A percentile compares a stretch with the other conserved stretches of the same genome.
phyloP scores from a whole-genome alignment of 2,329 filamentous ascomycete genomes.

The Geosmithia putterillii region DNA sequence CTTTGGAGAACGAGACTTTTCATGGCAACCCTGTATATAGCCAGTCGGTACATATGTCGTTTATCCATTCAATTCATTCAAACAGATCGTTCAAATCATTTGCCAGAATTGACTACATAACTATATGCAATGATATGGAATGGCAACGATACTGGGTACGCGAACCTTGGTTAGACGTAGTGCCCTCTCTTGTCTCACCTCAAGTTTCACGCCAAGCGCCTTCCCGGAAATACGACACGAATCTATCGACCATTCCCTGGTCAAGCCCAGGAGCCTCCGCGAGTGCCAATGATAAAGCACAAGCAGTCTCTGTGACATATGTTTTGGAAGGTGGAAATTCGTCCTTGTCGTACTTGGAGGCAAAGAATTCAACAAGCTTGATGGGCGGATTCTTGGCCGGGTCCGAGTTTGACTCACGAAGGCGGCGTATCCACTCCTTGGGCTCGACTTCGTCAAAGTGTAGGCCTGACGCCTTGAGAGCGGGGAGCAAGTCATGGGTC shows the following conservation, averaged over 20 bases:
- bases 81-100: no score
- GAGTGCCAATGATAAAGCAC: constrained; percentile 30
- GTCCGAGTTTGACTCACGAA: constrained; percentile 30
- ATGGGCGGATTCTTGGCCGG: constrained; percentile 34
- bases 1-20: no score
- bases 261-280: constrained; percentile 21
- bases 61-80: no score
- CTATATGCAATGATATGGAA: no score
- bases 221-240: constrained; percentile 17
- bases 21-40: no score
- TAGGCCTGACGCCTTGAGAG: constrained; percentile 28
- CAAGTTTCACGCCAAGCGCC: constrained; percentile 23
- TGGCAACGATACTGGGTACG: no score
- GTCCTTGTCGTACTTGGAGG: constrained; percentile 11
- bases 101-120: no score
- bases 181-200: no score
- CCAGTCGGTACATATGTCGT: no score
- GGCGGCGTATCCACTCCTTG: constrained; percentile 27
- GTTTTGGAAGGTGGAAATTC: constrained; percentile 30
- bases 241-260: constrained; percentile 21
- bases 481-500: constrained; percentile 35
- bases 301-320: constrained; percentile 23
- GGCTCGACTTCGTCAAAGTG: constrained; percentile 29
- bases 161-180: no score
- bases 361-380: constrained; percentile 41